Percentiles rank a stretch among this genome's conserved stretches.
phyloP scores from a whole-genome alignment of 306 rosid genomes.

The Gynostemma pentaphyllum region DNA sequence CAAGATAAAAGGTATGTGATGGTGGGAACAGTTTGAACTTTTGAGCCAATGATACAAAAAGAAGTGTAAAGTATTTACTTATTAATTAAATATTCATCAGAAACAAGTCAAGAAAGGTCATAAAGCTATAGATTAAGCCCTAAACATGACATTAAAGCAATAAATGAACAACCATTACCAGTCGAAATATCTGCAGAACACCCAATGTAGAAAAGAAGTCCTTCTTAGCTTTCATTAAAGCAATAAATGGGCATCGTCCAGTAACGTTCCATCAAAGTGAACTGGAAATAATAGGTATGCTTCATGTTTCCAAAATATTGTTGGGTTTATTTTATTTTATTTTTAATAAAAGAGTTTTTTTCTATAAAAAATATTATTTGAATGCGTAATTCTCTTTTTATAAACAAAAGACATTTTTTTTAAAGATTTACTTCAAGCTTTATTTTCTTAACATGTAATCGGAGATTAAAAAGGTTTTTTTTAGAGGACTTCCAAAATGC shows the following conservation, averaged over 20 bases:
- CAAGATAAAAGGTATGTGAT: background rate
- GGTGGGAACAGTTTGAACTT: background rate
- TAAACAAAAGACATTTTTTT: no score
- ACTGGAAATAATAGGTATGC: conserved; percentile 96
- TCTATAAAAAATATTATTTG: no score
- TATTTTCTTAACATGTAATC: no score
- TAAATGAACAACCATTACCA: conserved; percentile 35
- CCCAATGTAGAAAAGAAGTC: conserved; percentile 74
- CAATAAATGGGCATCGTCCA: conserved; percentile 81
- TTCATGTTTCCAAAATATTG: conserved; percentile 88
- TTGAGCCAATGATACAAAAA: background rate
- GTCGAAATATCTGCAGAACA: conserved; percentile 85
- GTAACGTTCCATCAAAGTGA: conserved; percentile 95
- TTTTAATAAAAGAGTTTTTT: no score
- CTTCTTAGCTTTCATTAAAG: conserved; percentile 78
- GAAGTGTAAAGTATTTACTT: background rate
- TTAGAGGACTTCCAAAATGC: no score
- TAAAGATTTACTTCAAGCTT: no score
- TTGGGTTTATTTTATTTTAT: no score
- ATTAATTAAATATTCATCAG: background rate
- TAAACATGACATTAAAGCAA: background rate
- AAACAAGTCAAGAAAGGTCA: background rate
- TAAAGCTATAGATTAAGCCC: background rate
- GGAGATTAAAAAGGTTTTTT: no score
- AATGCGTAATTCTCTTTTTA: no score